Evolutionary conservation across 805 yeast species (phyloP).

Genomic region (Sugiyamaella lignohabitans): DNA sequence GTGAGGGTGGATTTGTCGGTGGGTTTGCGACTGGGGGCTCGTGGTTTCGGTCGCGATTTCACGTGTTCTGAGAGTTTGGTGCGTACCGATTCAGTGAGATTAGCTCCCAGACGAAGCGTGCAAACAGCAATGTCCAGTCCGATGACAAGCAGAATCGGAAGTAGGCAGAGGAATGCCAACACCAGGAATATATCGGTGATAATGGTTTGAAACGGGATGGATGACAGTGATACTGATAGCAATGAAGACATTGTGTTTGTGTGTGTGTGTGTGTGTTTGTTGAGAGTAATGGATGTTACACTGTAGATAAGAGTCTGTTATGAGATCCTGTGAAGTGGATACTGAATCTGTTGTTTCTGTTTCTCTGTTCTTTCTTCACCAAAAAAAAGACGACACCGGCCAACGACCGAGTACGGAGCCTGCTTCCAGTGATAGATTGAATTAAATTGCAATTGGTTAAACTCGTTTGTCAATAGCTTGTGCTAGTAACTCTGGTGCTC

Average conservation of each 20-base stretch:
- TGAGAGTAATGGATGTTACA: too few species aligned
- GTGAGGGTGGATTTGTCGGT: neutral
- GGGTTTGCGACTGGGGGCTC: neutral
- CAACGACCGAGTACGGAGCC: too few species aligned
- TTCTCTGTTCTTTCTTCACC: too few species aligned
- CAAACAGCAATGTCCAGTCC: conserved; percentile 19
- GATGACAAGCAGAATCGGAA: conserved; percentile 25
- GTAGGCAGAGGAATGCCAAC: conserved; percentile 39
- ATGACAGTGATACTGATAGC: neutral
- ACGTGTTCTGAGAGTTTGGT: neutral
- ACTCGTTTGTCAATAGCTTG: too few species aligned
- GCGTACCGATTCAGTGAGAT: conserved; percentile 5
- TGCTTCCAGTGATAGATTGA: too few species aligned
- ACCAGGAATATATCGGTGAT: conserved; percentile 10
- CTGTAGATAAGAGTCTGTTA: too few species aligned
- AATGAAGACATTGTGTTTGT: neutral
- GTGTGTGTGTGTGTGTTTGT: neutral
- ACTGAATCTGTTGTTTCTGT: too few species aligned
- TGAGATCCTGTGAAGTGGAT: too few species aligned
- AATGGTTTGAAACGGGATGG: neutral
- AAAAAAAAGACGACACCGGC: too few species aligned
- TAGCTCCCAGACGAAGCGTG: conserved; percentile 4
- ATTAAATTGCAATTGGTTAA: too few species aligned
- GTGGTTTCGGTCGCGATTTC: neutral
- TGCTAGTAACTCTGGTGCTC: too few species aligned